Evolutionary conservation across 192 early-diverging fungal genomes (phyloP), one percentile per base, ranked within the genome.

Genomic region (Linnemannia hyalina): DNA sequence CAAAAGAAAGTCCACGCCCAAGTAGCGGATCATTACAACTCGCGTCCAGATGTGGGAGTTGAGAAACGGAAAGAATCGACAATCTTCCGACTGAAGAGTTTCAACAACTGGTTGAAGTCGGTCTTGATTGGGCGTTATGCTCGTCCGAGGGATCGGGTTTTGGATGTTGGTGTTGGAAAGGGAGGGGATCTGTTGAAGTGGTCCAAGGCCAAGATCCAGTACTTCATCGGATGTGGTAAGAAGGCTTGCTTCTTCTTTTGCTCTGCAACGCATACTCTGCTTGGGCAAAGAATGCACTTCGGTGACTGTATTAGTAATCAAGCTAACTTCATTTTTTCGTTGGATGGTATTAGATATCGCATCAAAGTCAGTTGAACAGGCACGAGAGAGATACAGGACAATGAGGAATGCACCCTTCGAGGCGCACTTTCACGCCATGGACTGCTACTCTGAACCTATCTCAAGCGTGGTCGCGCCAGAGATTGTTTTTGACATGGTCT

Each of bases 31-130:
- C 96, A 97, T 83, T 97, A 97, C 85, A 98, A 98, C 77, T 89
- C 92, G n/a, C 93, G 96, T 10, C 95, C 95, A 23, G 93, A 97
- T 70, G 93, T 97, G 3, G 96, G 95, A 9, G 88, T 92, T 7
- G 91, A 93, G 38, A 90, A 89, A 36, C 94, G 98, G 44, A 74
- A 97, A 78, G 93, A 96, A 70, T 98, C 97, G 13, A 91, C 89
- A 40, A 99, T 99, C 42, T 92, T 98, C 40, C 93, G 95, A 4
- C 83, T 99, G 70, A 96, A 96, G 60, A 93, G 92, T 75, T 97
- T 97, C 88, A 99, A 99, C 92, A 99, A 99, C 91, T 99, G 98
- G 97, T 85, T 98, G 70, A 99, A 99, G 77, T 94, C 96, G 18
- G 89, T 97, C 4, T 88, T 99, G 41, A 98, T 99, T 75, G 82